A percentile compares a stretch with the other conserved stretches of the same genome.
These are phyloP conservation scores for Apiosordaria backusii DNA, from an alignment of 495 filamentous ascomycete genomes.

Conservation along the genomic window DNA sequence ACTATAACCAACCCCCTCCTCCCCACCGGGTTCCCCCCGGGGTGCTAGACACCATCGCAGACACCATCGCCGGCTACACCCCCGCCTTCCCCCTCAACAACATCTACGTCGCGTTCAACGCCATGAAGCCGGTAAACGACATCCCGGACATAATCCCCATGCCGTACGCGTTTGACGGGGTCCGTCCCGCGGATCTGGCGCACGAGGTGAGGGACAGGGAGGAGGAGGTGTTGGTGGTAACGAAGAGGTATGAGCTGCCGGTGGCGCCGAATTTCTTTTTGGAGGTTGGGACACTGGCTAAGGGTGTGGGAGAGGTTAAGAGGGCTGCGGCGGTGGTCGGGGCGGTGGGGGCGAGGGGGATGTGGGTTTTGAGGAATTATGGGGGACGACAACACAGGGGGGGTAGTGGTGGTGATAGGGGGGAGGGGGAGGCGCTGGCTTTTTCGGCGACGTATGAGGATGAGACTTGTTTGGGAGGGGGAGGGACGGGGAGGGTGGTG, in stretches of 20 bases:
- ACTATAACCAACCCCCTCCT: neutral
- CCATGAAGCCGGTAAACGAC: neutral
- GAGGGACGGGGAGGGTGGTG: too few relatives aligned
- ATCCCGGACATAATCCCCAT: neutral
- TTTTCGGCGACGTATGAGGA: neutral
- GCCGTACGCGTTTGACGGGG: neutral
- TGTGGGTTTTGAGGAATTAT: neutral
- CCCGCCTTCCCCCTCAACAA: neutral
- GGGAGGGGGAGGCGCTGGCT: neutral
- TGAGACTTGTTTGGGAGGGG: too few relatives aligned
- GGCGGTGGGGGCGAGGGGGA: neutral
- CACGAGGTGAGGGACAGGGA: neutral
- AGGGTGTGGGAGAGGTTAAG: too few relatives aligned
- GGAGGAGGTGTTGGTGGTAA: neutral
- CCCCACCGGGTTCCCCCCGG: neutral
- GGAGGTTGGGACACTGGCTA: too few relatives aligned
- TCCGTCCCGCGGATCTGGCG: neutral
- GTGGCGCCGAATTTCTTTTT: neutral
- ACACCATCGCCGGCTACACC: neutral
- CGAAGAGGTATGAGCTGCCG: neutral
- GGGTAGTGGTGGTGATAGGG: neutral
- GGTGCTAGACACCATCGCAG: neutral
- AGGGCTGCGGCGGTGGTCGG: too few relatives aligned
- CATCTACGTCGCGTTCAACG: neutral
- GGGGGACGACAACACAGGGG: neutral